These are phyloP conservation scores for Antrodiella citrinella DNA, from an alignment of 768 basidiomycete species.

Conservation along the genomic window DNA sequence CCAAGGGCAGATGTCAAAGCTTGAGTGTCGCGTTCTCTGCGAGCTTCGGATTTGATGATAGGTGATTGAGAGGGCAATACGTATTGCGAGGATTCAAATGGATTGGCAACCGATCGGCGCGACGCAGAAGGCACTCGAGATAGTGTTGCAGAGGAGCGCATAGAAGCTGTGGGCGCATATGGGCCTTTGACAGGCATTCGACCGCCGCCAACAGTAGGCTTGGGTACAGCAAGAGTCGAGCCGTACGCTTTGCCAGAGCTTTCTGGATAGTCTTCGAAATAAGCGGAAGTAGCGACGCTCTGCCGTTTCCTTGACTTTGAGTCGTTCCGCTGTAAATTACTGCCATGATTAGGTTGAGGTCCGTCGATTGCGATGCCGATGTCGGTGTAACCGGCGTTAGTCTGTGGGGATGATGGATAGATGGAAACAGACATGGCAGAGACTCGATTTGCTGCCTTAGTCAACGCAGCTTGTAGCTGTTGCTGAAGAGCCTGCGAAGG, in stretches of 20 bases:
- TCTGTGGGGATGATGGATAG: slow-evolving; percentile 37
- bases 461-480: slow-evolving; percentile 32
- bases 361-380: slow-evolving; percentile 18
- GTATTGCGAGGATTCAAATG: slow-evolving; percentile 27
- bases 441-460: slow-evolving; percentile 31
- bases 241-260: slow-evolving; percentile 41
- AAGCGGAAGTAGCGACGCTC: slow-evolving; percentile 3
- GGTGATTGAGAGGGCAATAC: slow-evolving; percentile 23
- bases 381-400: slow-evolving; percentile 10
- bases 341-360: slow-evolving; percentile 17
- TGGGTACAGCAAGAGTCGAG: slow-evolving; percentile 16
- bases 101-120: slow-evolving; percentile 19
- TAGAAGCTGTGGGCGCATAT: slow-evolving; percentile 47
- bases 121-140: slow-evolving; percentile 10
- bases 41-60: slow-evolving; percentile 35
- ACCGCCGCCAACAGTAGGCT: slow-evolving; percentile 26
- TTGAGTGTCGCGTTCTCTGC: slow-evolving; percentile 31
- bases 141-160: slow-evolving; percentile 39
- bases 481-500: slow-evolving; percentile 19
- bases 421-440: slow-evolving; percentile 38
- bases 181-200: slow-evolving; percentile 64
- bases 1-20: slow-evolving; percentile 34
- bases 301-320: slow-evolving; percentile 16
- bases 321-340: slow-evolving; percentile 14
- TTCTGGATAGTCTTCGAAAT: background rate